A percentile compares a stretch with the other conserved stretches of the same genome.
Evolutionary conservation across 2,329 filamentous ascomycete genomes (phyloP).

Genomic region (Ceratocystis lukuohia): DNA sequence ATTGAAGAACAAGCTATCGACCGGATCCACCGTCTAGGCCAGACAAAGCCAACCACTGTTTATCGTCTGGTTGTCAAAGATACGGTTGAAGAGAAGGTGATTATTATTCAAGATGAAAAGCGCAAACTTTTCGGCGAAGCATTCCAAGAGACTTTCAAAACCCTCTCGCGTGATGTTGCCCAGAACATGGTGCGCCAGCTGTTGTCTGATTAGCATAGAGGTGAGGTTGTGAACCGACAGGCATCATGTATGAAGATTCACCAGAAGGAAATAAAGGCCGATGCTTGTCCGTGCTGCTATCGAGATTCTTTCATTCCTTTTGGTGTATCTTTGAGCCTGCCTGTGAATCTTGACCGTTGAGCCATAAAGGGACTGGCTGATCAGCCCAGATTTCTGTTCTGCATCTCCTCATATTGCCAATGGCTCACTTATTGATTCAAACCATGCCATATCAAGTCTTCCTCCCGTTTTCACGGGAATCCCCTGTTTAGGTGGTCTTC

Average conservation of each 20-base stretch:
- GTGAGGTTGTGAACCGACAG: background rate
- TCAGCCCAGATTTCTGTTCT: too few species aligned
- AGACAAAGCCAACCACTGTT: conserved; percentile 64
- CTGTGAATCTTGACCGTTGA: too few species aligned
- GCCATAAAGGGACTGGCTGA: too few species aligned
- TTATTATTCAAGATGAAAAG: conserved; percentile 68
- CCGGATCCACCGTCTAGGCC: conserved; percentile 73
- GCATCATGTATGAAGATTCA: background rate
- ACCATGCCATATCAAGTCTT: background rate
- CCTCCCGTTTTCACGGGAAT: background rate
- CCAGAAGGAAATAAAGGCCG: background rate
- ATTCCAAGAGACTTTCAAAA: conserved; percentile 55
- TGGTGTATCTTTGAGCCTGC: too few species aligned
- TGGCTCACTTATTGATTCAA: too few species aligned
- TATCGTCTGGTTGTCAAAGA: conserved; percentile 71
- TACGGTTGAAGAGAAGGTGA: conserved; percentile 67
- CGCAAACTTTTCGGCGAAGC: conserved; percentile 62
- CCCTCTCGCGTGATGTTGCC: conserved; percentile 7
- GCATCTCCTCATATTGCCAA: too few species aligned
- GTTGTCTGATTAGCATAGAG: conserved; percentile 7
- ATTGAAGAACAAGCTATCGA: conserved; percentile 89
- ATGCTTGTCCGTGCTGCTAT: background rate
- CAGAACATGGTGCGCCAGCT: conserved; percentile 16
- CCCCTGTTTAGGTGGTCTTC: background rate
- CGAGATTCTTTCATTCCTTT: too few species aligned